Evolutionary conservation across 306 rosid genomes (phyloP), one percentile per base, ranked within the genome.

Genomic region (Canavalia gladiata): DNA sequence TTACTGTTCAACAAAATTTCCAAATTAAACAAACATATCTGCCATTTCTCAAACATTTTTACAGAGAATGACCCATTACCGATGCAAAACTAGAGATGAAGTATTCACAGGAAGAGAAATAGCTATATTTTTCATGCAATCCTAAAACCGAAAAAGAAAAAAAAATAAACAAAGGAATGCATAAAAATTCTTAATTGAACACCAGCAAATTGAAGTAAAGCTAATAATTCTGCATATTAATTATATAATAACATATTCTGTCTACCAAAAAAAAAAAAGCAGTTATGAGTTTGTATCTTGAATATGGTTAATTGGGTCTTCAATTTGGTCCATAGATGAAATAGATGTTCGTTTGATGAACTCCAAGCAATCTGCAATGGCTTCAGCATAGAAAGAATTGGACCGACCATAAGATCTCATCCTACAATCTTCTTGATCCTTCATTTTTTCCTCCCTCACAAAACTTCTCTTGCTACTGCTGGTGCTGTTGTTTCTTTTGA

Each of bases 361-460:
- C 87, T 94, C 97, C 87, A 94, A 90, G 89, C 98, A 94, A 54
- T 94, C 98, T 28, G 92, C 97, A 74, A 94, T 91, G 74, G 98
- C 98, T 80, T 94, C 98, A 0, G 97, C 92, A 74, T 92, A 91
- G 85, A 94, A 92, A 64, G 98, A 90, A 82, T 92, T 92, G 10
- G 97, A 86, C 79, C 94, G 87, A 5, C 75, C 90, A 67, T 73
- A 86, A 10, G 92, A 87, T 51, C 89, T 86, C 75, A 79, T 28
- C 70, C 80, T 84, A 47, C 79, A 76, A 75, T 82, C 84, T 71
- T 25, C 66, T 62, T 52, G 81, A 18, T 78, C 65, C 50, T 51
- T 64, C 72, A 63, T 76, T 39, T 76, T 45, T 41, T 66, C 81
- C 41, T 78, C 79, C 57, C 59, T 34, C 11, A 81, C 78, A 68